phyloP scores from a whole-genome alignment of 768 basidiomycete species.

The Psilocybe azurescens region DNA sequence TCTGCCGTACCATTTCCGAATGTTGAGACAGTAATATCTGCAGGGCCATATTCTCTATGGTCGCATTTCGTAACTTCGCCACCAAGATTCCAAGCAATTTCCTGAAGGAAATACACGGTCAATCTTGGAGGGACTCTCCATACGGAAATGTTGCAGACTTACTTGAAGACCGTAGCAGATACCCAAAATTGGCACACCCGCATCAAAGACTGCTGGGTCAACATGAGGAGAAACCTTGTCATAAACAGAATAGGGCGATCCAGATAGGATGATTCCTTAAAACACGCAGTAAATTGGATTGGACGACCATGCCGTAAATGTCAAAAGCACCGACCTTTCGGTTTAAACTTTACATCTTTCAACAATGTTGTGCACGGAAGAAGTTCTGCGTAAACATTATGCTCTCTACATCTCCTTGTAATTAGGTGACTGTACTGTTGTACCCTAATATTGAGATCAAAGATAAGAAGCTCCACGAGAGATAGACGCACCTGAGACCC shows the following conservation, averaged over 20 bases:
- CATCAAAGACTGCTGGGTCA: conserved; percentile 87
- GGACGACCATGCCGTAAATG: not conserved
- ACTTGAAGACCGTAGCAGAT: conserved; percentile 98
- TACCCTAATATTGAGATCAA: conserved; percentile 4
- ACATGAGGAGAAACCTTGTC: conserved; percentile 92
- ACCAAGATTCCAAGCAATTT: conserved; percentile 88
- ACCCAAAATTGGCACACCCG: conserved; percentile 91
- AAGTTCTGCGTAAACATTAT: conserved; percentile 96
- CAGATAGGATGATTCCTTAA: conserved; percentile 91
- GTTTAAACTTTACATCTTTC: conserved; percentile 88
- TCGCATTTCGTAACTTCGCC: conserved; percentile 87
- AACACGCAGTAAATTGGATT: not conserved
- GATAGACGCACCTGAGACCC: conserved; percentile 80
- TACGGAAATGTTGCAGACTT: conserved; percentile 20
- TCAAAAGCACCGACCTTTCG: conserved; percentile 68
- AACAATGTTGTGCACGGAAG: conserved; percentile 95
- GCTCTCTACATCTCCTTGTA: conserved; percentile 95
- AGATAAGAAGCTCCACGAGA: not conserved
- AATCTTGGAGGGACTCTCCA: not conserved
- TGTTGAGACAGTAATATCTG: conserved; percentile 75
- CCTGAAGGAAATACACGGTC: conserved; percentile 49
- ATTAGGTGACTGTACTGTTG: conserved; percentile 95
- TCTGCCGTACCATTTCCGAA: conserved; percentile 64
- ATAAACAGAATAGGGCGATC: conserved; percentile 98
- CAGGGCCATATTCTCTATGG: conserved; percentile 95